Percentiles rank a stretch among this genome's conserved stretches.
phyloP scores from a whole-genome alignment of 106 monocot species.

The Gastrodia elata region DNA sequence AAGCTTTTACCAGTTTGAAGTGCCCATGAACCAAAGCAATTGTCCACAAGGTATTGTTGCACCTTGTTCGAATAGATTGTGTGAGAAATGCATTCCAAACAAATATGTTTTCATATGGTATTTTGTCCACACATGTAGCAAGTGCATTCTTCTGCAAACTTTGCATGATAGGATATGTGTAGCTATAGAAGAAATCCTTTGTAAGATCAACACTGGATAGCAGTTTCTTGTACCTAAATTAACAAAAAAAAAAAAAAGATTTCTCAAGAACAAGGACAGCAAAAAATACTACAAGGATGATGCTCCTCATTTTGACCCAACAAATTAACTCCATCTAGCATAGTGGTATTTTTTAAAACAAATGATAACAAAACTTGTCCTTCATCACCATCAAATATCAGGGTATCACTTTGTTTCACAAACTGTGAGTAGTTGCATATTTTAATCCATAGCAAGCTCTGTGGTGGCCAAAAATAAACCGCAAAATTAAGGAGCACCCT shows the following conservation, averaged over 20 bases:
- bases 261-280: not conserved
- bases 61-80: constrained; percentile 73
- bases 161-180: constrained; percentile 96
- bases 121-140: constrained; percentile 27
- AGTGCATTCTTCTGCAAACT: constrained; percentile 75
- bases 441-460: not conserved
- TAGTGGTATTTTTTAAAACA: not conserved
- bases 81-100: constrained; percentile 97
- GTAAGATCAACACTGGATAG: constrained; percentile 90
- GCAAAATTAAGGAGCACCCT: not conserved
- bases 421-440: not conserved
- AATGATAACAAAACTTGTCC: not conserved
- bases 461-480: not conserved
- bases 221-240: constrained; percentile 93
- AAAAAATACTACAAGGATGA: not conserved
- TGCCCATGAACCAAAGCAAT: constrained; percentile 90
- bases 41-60: constrained; percentile 86
- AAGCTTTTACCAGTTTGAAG: constrained; percentile 72
- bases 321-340: not conserved
- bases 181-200: constrained; percentile 95
- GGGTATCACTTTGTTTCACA: not conserved
- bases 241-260: too few species aligned
- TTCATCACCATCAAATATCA: not conserved
- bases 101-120: constrained; percentile 90
- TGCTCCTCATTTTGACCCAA: not conserved